These are phyloP conservation scores for Arabis hirsuta DNA, from an alignment of 345 rosid genomes.

Conservation along the genomic window DNA sequence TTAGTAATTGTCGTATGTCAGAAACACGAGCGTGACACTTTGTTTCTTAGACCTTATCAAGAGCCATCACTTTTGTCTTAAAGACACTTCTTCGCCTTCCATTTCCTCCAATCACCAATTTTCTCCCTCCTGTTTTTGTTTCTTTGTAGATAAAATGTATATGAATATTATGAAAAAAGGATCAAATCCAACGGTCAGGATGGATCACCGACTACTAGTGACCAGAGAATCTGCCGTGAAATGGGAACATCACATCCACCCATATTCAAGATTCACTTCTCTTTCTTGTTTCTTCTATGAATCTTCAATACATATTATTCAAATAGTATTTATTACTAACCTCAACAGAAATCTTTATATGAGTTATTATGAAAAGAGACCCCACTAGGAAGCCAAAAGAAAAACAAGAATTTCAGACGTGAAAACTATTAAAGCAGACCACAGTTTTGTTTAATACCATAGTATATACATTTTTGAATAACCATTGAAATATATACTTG, in stretches of 20 bases:
- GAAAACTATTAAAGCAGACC: not conserved
- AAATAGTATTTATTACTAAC: too few species aligned
- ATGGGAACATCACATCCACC: slow-evolving; percentile 41
- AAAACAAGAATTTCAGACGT: not conserved
- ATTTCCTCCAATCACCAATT: slow-evolving; percentile 39
- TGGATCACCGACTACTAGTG: slow-evolving; percentile 31
- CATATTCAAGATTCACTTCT: slow-evolving; percentile 33
- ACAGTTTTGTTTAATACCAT: not conserved
- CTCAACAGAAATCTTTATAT: too few species aligned
- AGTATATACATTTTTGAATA: too few species aligned
- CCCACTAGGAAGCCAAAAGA: not conserved
- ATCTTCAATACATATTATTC: slow-evolving; percentile 18
- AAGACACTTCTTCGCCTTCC: slow-evolving; percentile 39
- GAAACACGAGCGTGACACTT: slow-evolving; percentile 38
- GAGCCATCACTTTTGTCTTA: slow-evolving; percentile 30
- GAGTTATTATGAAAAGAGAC: not conserved
- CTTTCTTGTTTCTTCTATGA: slow-evolving; percentile 21
- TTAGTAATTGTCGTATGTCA: slow-evolving; percentile 33
- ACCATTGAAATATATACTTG: too few species aligned
- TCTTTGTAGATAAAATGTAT: not conserved
- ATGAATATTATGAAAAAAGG: not conserved
- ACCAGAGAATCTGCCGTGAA: slow-evolving; percentile 40
- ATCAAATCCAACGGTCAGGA: slow-evolving; percentile 28
- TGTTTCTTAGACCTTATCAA: slow-evolving; percentile 38
- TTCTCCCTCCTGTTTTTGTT: slow-evolving; percentile 11